Evolutionary conservation across 495 filamentous ascomycete species (phyloP).

Genomic region (Pyrenula massariospora): DNA sequence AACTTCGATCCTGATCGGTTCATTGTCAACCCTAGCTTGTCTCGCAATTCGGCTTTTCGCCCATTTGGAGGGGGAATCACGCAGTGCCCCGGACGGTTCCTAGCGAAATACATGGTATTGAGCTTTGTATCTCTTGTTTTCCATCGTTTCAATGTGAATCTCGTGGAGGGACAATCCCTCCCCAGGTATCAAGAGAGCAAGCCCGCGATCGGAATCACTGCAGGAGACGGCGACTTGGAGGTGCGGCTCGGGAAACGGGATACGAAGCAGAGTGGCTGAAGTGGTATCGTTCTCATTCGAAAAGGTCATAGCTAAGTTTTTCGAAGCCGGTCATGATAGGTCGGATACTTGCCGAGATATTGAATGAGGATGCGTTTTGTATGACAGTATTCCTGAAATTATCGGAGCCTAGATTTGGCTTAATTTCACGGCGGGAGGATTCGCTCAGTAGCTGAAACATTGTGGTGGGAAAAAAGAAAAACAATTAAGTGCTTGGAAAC

Average conservation of each 20-base stretch:
- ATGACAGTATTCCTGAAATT: too few species aligned
- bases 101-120: slow-evolving; percentile 27
- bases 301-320: too few species aligned
- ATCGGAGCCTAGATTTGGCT: too few species aligned
- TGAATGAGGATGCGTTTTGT: too few species aligned
- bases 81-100: slow-evolving; percentile 29
- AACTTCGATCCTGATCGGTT: slow-evolving; percentile 13
- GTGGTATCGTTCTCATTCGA: too few species aligned
- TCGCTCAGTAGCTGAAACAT: too few species aligned
- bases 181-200: not conserved
- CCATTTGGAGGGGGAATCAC: slow-evolving; percentile 29
- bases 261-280: too few species aligned
- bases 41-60: slow-evolving; percentile 5
- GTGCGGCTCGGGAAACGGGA: not conserved
- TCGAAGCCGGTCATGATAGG: too few species aligned
- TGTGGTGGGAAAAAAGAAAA: too few species aligned
- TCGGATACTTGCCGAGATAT: too few species aligned
- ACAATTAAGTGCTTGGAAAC: too few species aligned
- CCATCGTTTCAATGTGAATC: not conserved
- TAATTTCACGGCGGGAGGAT: too few species aligned
- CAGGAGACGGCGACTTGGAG: not conserved
- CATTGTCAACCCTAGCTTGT: slow-evolving; percentile 7
- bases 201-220: not conserved
- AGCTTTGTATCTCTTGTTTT: slow-evolving; percentile 18
- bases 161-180: not conserved